Conservation (phyloP, 2,329 filamentous ascomycete genomes). For the Monosporascus sp. region DNA sequence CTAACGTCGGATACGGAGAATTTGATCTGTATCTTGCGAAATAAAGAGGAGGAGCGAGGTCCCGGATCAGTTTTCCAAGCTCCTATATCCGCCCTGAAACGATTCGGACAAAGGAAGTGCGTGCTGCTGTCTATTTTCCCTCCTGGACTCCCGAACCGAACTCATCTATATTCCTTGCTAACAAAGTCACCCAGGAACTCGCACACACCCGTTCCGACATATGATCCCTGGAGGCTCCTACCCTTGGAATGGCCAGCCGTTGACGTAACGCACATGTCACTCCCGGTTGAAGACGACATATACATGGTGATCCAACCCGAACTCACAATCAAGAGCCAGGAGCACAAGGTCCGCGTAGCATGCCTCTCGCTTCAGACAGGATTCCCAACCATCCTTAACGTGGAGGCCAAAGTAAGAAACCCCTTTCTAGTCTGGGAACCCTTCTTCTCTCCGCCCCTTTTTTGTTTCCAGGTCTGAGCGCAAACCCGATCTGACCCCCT, state of each 20-base stretch:
- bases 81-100: slow-evolving; percentile 2
- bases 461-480: neutral
- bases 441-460: neutral
- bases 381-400: slow-evolving; percentile 8
- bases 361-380: slow-evolving; percentile 12
- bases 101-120: neutral
- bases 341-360: slow-evolving; percentile 18
- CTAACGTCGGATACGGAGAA: slow-evolving; percentile 13
- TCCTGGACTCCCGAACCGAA: neutral
- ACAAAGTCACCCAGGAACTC: neutral
- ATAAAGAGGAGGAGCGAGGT: slow-evolving; percentile 9
- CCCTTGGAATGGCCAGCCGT: slow-evolving; percentile 16
- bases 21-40: slow-evolving; percentile 17
- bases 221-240: slow-evolving; percentile 1
- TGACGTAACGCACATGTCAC: slow-evolving; percentile 13
- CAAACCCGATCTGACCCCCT: neutral
- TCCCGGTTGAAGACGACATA: slow-evolving; percentile 9
- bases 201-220: neutral
- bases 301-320: slow-evolving; percentile 17
- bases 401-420: slow-evolving; percentile 12
- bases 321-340: slow-evolving; percentile 9
- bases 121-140: neutral
- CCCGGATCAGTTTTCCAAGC: slow-evolving; percentile 7
- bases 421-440: neutral
- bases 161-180: neutral